Conservation (phyloP, 2,329 filamentous ascomycete species). For the Claviceps purpurea region DNA sequence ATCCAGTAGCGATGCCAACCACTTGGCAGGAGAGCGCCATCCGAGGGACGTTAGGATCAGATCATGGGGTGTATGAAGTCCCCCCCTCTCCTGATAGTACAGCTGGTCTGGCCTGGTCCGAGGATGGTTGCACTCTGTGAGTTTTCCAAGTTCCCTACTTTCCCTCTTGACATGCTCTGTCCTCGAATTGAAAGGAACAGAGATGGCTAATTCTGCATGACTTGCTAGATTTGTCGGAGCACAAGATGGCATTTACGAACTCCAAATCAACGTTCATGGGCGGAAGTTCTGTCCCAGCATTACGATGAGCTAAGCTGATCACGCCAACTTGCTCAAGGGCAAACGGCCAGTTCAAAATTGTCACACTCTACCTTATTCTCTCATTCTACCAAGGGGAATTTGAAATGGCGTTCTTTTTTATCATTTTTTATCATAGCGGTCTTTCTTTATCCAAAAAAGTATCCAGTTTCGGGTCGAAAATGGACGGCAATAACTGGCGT, state of each 20-base stretch:
- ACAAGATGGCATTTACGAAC: constrained; percentile 65
- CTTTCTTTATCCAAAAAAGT: neutral
- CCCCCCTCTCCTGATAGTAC: constrained; percentile 42
- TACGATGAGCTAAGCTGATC: constrained; percentile 30
- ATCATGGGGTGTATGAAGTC: constrained; percentile 29
- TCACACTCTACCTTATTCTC: too few relatives aligned
- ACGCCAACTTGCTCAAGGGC: neutral
- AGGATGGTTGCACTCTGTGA: constrained; percentile 46
- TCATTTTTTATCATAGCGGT: neutral
- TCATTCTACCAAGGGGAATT: neutral
- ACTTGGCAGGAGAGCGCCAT: constrained; percentile 26
- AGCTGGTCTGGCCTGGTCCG: constrained; percentile 48
- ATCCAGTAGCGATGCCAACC: constrained; percentile 24
- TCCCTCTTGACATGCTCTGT: too few relatives aligned
- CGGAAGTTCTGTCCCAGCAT: constrained; percentile 47
- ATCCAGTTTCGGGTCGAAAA: neutral
- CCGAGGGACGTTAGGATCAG: constrained; percentile 17
- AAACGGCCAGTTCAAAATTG: too few relatives aligned
- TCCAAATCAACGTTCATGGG: constrained; percentile 48
- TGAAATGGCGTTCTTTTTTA: neutral
- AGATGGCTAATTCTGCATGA: constrained; percentile 10
- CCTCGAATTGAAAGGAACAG: neutral
- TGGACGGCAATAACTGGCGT: constrained; percentile 2
- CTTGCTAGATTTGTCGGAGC: constrained; percentile 43
- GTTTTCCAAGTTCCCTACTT: constrained; percentile 14